These are phyloP conservation scores for Capronia epimyces DNA, from an alignment of 2,329 filamentous ascomycete species.

Conservation along the genomic window DNA sequence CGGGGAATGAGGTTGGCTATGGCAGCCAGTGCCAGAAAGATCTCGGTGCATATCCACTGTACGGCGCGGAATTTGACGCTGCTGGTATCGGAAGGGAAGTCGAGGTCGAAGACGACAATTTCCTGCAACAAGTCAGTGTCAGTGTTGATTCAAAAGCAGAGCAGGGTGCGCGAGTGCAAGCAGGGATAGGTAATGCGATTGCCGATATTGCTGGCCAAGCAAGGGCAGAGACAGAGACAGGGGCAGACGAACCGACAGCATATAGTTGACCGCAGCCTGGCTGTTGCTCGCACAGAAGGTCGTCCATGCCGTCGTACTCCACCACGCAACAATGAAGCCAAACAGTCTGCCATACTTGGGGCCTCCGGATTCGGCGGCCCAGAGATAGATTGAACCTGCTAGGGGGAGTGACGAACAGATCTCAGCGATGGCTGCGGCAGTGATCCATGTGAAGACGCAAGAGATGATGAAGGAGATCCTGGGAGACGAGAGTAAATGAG, in stretches of 20 bases:
- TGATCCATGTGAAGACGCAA: neutral
- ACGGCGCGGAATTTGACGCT: constrained; percentile 48
- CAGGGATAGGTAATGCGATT: no score
- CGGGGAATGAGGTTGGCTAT: constrained; percentile 49
- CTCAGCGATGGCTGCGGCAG: neutral
- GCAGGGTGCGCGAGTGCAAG: no score
- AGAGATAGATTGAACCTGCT: neutral
- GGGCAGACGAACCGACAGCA: neutral
- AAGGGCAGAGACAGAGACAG: neutral
- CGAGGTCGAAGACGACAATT: neutral
- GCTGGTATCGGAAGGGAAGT: neutral
- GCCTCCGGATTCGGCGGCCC: neutral
- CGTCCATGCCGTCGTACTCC: neutral
- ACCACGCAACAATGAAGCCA: neutral
- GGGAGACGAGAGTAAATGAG: neutral
- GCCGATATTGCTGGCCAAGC: no score
- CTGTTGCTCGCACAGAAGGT: neutral
- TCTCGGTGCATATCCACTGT: constrained; percentile 55
- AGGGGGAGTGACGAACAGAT: neutral
- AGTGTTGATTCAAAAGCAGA: no score
- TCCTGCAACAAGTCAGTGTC: neutral
- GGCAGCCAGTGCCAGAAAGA: constrained; percentile 48
- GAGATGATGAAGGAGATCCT: neutral
- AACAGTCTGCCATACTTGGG: neutral
- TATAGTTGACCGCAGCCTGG: neutral